Conservation (phyloP, 345 rosid species). For the Salix exigua region DNA sequence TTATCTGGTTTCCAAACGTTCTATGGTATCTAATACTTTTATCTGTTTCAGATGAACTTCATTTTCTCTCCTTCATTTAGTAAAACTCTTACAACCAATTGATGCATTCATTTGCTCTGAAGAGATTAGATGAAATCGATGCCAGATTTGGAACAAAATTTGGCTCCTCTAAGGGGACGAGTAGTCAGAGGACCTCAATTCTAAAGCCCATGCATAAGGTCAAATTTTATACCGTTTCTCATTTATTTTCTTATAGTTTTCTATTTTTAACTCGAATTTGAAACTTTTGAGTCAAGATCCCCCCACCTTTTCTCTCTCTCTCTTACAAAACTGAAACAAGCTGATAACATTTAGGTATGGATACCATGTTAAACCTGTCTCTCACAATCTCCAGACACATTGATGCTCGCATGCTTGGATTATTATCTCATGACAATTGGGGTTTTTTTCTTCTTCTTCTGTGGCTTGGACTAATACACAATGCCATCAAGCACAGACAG, state of each 20-base stretch:
- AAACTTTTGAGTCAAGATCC: not conserved
- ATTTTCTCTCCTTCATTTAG: not conserved
- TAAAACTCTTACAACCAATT: not conserved
- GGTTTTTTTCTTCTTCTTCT: not conserved
- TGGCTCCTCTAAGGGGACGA: too few relatives aligned
- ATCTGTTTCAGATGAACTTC: not conserved
- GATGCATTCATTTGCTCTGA: not conserved
- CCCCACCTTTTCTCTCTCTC: too few relatives aligned
- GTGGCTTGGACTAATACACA: not conserved
- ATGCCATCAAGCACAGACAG: not conserved
- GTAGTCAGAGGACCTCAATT: not conserved
- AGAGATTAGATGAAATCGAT: conserved; percentile 6
- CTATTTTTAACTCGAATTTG: not conserved
- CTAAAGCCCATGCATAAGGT: conserved; percentile 1
- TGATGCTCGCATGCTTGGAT: not conserved
- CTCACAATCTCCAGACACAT: not conserved
- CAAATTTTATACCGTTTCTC: not conserved
- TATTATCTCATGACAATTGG: not conserved
- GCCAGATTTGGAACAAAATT: not conserved
- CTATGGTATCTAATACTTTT: not conserved
- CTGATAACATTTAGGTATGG: not conserved
- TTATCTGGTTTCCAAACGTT: not conserved
- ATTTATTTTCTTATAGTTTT: not conserved
- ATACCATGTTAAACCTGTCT: not conserved
- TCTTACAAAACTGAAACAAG: too few relatives aligned